Evolutionary conservation across 169 alveolate species (phyloP).

Genomic region (Eimeria praecox): DNA sequence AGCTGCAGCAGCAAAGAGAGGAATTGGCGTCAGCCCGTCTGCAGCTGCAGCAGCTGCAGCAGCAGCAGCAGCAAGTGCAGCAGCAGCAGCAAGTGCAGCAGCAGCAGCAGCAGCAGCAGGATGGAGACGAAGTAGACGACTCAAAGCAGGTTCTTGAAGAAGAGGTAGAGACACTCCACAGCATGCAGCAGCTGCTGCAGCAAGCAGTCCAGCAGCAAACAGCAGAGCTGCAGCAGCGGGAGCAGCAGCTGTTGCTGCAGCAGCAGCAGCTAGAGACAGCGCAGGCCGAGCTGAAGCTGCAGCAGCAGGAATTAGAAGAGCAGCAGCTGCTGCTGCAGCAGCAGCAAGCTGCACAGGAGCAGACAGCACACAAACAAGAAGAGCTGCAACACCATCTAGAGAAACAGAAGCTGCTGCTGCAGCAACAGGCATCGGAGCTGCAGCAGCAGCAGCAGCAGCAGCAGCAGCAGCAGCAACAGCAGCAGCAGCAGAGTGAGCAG

Average conservation of each 20-base stretch:
- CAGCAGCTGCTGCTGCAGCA: conserved; percentile 33
- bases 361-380: not conserved
- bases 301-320: not conserved
- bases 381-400: conserved; percentile 13
- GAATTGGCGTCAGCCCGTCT: not conserved
- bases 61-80: conserved; percentile 51
- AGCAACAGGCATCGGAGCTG: not conserved
- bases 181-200: conserved; percentile 44
- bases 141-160: not conserved
- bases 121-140: too few species aligned
- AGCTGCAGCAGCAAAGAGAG: conserved; percentile 1
- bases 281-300: conserved; percentile 16
- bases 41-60: conserved; percentile 59
- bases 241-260: not conserved
- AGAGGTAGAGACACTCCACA: not conserved
- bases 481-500: not conserved
- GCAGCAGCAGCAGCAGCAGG: not conserved
- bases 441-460: conserved; percentile 30
- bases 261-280: conserved; percentile 45
- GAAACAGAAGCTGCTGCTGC: conserved; percentile 3
- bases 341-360: conserved; percentile 30
- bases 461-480: conserved; percentile 8
- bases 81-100: not conserved
- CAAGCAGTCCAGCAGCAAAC: conserved; percentile 33
- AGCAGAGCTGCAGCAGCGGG: conserved; percentile 51